phyloP scores from a whole-genome alignment of 192 early-diverging fungal species.

The Podila epigama region DNA sequence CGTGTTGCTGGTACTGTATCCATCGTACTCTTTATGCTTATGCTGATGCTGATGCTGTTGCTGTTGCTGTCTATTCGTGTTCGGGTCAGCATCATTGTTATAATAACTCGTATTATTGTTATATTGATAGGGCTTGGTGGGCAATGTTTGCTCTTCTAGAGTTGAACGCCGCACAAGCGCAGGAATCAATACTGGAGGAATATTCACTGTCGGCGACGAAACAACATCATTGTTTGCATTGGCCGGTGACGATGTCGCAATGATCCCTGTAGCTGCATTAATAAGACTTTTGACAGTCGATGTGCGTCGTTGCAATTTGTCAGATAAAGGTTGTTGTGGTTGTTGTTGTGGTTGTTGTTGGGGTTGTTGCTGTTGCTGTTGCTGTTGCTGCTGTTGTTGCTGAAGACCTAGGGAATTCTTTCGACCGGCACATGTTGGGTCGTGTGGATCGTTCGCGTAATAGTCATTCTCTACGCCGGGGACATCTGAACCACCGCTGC shows the following conservation, averaged over 20 bases:
- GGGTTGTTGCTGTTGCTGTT: neutral
- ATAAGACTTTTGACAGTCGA: no score
- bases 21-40: no score
- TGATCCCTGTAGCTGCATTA: no score
- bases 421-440: neutral
- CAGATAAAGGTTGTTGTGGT: no score
- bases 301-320: no score
- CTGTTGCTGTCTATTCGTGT: no score
- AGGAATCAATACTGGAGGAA: neutral
- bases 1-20: no score
- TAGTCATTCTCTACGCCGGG: neutral
- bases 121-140: neutral
- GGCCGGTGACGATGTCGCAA: neutral
- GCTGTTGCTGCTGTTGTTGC: neutral
- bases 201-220: neutral
- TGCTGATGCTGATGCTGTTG: neutral
- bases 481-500: neutral
- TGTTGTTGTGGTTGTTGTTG: no score
- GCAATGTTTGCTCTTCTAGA: neutral
- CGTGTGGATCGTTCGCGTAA: slow-evolving; percentile 2
- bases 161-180: neutral
- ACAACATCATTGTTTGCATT: neutral
- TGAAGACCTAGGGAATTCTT: neutral
- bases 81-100: no score
- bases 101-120: neutral